phyloP scores from a whole-genome alignment of 164 flowering plant genomes.

The Paratinospora sagittata region DNA sequence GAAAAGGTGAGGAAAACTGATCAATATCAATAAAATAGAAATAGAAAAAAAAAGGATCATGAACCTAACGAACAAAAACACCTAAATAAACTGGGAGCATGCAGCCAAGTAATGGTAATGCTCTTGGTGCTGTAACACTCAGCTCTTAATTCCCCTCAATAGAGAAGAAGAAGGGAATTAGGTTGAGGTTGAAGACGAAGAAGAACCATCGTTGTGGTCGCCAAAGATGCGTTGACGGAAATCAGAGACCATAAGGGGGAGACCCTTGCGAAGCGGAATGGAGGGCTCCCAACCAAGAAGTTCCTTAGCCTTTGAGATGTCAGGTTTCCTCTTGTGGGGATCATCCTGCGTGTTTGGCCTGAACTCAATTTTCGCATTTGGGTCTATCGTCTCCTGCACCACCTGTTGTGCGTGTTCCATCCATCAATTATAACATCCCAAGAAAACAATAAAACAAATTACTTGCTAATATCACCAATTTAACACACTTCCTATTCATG shows the following conservation, averaged over 20 bases:
- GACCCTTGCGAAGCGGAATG: slow-evolving; percentile 77
- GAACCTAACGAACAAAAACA: neutral
- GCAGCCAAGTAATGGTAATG: neutral
- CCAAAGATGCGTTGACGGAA: slow-evolving; percentile 82
- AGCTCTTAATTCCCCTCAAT: neutral
- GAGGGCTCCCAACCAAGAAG: slow-evolving; percentile 86
- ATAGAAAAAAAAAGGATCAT: neutral
- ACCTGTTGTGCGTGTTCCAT: too few species aligned
- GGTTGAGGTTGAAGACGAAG: neutral
- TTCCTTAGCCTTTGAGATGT: slow-evolving; percentile 81
- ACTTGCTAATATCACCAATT: too few species aligned
- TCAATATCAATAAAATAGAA: neutral
- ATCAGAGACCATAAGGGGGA: slow-evolving; percentile 87
- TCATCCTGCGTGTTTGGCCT: slow-evolving; percentile 90
- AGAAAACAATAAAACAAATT: too few species aligned
- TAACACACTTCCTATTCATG: too few species aligned
- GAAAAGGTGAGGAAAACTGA: neutral
- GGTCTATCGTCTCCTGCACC: slow-evolving; percentile 88
- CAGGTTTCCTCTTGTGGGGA: slow-evolving; percentile 98
- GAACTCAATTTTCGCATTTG: slow-evolving; percentile 79
- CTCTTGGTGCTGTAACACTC: neutral
- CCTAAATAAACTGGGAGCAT: neutral
- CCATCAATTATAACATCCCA: too few species aligned
- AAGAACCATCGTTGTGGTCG: slow-evolving; percentile 49
- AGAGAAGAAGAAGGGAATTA: neutral